phyloP scores from a whole-genome alignment of 805 yeast genomes.

The Debaryomyces tyrocola region DNA sequence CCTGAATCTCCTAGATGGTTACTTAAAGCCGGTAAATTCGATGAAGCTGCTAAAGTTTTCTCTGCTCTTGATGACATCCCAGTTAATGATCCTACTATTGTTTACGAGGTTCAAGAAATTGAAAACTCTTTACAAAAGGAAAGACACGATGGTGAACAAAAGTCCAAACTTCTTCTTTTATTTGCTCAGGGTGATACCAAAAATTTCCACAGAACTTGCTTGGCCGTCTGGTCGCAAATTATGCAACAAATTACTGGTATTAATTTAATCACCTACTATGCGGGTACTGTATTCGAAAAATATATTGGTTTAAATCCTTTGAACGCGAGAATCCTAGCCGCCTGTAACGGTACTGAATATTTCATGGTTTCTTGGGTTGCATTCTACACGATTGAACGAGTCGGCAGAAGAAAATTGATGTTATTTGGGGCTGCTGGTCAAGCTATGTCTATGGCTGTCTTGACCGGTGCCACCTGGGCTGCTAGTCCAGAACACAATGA shows the following conservation, averaged over 20 bases:
- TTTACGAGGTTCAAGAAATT: constrained; percentile 26
- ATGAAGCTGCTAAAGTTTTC: constrained; percentile 27
- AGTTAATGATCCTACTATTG: constrained; percentile 17
- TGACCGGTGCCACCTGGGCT: constrained; percentile 34
- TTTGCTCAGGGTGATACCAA: constrained; percentile 42
- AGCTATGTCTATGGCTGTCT: constrained; percentile 45
- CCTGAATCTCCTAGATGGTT: constrained; percentile 51
- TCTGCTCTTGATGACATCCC: constrained; percentile 27
- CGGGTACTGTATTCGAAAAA: constrained; percentile 42
- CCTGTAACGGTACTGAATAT: constrained; percentile 44
- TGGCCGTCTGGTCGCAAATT: constrained; percentile 45
- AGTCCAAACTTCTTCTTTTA: constrained; percentile 24
- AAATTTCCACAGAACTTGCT: constrained; percentile 47
- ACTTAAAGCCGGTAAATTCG: constrained; percentile 23
- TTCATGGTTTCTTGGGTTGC: constrained; percentile 45
- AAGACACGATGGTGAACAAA: constrained; percentile 19
- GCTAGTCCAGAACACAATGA: not conserved
- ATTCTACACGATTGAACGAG: constrained; percentile 43
- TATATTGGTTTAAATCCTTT: constrained; percentile 46
- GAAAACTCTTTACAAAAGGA: constrained; percentile 24
- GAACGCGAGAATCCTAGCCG: constrained; percentile 44
- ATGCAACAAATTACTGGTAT: constrained; percentile 53
- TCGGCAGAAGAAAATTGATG: constrained; percentile 41
- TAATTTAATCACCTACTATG: constrained; percentile 45
- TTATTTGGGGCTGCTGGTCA: constrained; percentile 43